Evolutionary conservation across 768 basidiomycete species (phyloP), one percentile per base, ranked within the genome.

Genomic region (Butyriboletus loyo): DNA sequence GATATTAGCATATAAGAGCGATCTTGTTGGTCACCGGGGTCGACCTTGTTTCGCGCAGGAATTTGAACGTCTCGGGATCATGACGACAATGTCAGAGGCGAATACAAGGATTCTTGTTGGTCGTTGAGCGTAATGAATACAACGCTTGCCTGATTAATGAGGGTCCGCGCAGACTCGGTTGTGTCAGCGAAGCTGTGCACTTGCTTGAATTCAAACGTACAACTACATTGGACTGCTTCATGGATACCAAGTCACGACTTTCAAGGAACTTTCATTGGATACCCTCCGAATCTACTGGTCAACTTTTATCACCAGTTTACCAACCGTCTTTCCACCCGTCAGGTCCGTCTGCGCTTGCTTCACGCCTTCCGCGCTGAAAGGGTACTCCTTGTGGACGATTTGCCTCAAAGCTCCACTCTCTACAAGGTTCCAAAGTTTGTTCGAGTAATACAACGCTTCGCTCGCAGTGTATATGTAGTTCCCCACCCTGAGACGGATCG

Each of bases 231-330:
- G 19, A 46, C 35, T 50, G 14, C 44, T 49, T 38, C 31, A 17
- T 15, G 19, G 24, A 38, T 19, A 39, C 36, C 10, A 35, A 40
- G 0, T 10, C 13, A 31, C 14, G 34, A 7, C 48, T 27, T 27
- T 49, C 24, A 7, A 41, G 22, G 17, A 27, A 6, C 22, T 6
- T 28, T 6, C 7, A 34, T 30, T 10, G 21, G 17, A 46, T 40
- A 43, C 17, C 19, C 15, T 30, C 38, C 8, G 13, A 42, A 34
- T 21, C 40, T 53, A 53, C 47, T 72, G 51, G 4, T 62, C 64
- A 19, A 92, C 77, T 66, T 89, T 90, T 59, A 98, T 75, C 46
- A 98, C 57, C 62, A 99, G 68, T 68, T 98, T 99, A 4, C 96
- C 96, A 2, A 78, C 79, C 10, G 92, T 91, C 67, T 83, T 85